A percentile compares a stretch with the other conserved stretches of the same genome.
phyloP scores from a whole-genome alignment of 176 grass and related monocot genomes.

The Phoenix roebelenii region DNA sequence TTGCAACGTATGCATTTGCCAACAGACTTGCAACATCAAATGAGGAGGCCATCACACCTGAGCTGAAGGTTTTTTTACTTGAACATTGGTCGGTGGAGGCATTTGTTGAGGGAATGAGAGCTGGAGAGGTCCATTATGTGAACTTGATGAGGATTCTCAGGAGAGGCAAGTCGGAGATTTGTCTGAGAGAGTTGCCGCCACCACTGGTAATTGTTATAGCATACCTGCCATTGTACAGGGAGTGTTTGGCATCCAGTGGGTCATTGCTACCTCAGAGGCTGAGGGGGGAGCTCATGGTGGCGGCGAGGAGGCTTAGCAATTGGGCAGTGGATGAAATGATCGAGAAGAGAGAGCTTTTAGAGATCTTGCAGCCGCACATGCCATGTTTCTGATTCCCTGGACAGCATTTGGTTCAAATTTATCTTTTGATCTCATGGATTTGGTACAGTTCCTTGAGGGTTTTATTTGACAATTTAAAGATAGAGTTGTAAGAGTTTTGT shows the following conservation, averaged over 20 bases:
- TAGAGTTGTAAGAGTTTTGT: no score
- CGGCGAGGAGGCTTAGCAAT: constrained; percentile 49
- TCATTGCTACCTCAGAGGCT: constrained; percentile 69
- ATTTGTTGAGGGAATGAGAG: constrained; percentile 30
- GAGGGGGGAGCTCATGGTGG: constrained; percentile 82
- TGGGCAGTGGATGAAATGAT: constrained; percentile 35
- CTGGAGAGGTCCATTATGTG: constrained; percentile 45
- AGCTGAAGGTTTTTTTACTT: constrained; percentile 46
- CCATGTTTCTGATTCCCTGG: neutral
- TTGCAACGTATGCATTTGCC: constrained; percentile 47
- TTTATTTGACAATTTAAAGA: no score
- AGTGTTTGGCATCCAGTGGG: constrained; percentile 46
- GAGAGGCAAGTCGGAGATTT: constrained; percentile 37
- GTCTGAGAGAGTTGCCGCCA: constrained; percentile 47
- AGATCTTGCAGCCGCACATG: constrained; percentile 80
- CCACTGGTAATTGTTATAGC: constrained; percentile 71
- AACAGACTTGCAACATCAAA: constrained; percentile 35
- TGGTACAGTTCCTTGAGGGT: no score
- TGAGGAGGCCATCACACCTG: constrained; percentile 17
- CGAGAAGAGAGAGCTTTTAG: constrained; percentile 55
- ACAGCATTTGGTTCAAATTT: no score
- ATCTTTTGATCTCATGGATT: no score
- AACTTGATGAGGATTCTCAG: constrained; percentile 54
- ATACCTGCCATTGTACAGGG: constrained; percentile 75
- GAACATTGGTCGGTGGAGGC: constrained; percentile 60